Evolutionary conservation across 2,329 filamentous ascomycete genomes (phyloP).

Genomic region (Chrysosphaeria jannelii): DNA sequence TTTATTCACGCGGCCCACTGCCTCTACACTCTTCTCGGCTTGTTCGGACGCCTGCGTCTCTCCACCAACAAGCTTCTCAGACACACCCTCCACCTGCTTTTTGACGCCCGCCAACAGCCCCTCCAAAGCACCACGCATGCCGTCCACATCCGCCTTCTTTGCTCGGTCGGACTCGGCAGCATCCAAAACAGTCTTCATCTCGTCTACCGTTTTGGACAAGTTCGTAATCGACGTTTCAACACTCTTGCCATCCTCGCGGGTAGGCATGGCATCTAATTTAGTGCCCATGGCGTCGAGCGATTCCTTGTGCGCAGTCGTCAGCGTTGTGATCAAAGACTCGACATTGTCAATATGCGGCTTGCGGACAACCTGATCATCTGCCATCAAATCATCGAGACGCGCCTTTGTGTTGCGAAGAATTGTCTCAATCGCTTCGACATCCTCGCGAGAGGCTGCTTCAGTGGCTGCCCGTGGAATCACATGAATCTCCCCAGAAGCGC

Average conservation of each 20-base stretch:
- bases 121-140: too few relatives aligned
- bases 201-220: constrained; percentile 44
- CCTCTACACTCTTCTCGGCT: too few relatives aligned
- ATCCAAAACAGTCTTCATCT: constrained; percentile 36
- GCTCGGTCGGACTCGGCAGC: too few relatives aligned
- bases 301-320: constrained; percentile 36
- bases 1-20: too few relatives aligned
- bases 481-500: constrained; percentile 1
- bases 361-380: constrained; percentile 37
- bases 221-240: constrained; percentile 57
- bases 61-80: too few relatives aligned
- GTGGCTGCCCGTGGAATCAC: constrained; percentile 5
- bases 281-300: constrained; percentile 18
- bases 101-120: too few relatives aligned
- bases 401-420: constrained; percentile 72
- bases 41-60: too few relatives aligned
- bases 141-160: too few relatives aligned
- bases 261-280: constrained; percentile 17
- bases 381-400: constrained; percentile 51
- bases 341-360: constrained; percentile 35
- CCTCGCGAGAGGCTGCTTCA: constrained; percentile 41
- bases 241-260: constrained; percentile 43
- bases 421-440: constrained; percentile 73
- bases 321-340: constrained; percentile 36
- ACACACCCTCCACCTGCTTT: too few relatives aligned